Evolutionary conservation across 495 filamentous ascomycete species (phyloP).

Genomic region (Tirmania nivea): DNA sequence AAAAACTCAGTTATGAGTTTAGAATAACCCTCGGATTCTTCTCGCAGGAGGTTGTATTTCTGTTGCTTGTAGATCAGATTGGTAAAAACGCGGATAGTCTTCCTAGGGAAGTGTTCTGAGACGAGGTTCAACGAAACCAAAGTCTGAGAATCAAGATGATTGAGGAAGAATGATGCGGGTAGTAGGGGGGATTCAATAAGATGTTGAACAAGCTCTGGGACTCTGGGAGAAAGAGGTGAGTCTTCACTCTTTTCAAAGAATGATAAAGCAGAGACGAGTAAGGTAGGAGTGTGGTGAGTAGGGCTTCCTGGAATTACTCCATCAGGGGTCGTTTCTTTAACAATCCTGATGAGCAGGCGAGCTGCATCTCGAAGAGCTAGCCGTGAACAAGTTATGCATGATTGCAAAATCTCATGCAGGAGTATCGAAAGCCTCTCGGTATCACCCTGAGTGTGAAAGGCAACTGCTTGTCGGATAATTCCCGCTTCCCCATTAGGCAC

Average conservation of each 20-base stretch:
- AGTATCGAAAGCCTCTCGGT: conserved; percentile 40
- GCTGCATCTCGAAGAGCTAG: conserved; percentile 41
- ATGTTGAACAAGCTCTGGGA: conserved; percentile 22
- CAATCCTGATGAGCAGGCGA: conserved; percentile 47
- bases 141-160: conserved; percentile 55
- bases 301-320: conserved; percentile 3
- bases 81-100: conserved; percentile 71
- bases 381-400: conserved; percentile 46
- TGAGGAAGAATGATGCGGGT: conserved; percentile 48
- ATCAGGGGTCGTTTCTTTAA: conserved; percentile 29
- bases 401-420: conserved; percentile 65
- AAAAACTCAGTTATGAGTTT: conserved; percentile 80
- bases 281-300: conserved; percentile 17
- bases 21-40: conserved; percentile 86
- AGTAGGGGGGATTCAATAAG: conserved; percentile 52
- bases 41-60: conserved; percentile 85
- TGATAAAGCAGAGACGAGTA: conserved; percentile 67
- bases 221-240: conserved; percentile 20
- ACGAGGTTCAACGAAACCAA: conserved; percentile 57
- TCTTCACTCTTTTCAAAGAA: conserved; percentile 50
- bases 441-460: conserved; percentile 43
- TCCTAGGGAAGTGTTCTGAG: conserved; percentile 58
- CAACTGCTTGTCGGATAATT: conserved; percentile 26
- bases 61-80: conserved; percentile 84
- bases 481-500: conserved; percentile 24